Percentiles rank a stretch among this genome's conserved stretches.
These are phyloP conservation scores for Eucalyptus melliodora DNA, from an alignment of 345 rosid genomes.

Conservation along the genomic window DNA sequence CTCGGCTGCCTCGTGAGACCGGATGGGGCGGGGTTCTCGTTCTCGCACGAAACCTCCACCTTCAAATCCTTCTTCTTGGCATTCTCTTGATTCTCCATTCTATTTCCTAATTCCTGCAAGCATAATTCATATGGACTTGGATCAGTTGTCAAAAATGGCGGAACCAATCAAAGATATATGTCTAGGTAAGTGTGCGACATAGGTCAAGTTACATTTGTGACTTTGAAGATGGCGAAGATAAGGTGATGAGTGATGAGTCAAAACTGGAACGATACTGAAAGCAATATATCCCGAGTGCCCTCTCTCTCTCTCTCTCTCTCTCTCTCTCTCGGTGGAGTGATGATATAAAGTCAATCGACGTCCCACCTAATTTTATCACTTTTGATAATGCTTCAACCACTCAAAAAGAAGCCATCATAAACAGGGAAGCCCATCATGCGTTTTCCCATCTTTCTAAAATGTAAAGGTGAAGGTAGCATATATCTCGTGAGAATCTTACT, in stretches of 20 bases:
- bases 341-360: neutral
- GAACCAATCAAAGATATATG: neutral
- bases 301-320: neutral
- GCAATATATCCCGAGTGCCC: neutral
- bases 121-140: neutral
- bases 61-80: slow-evolving; percentile 12
- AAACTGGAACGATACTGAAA: neutral
- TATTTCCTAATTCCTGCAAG: slow-evolving; percentile 3
- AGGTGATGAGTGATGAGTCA: neutral
- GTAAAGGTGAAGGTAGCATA: neutral
- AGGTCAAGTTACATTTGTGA: neutral
- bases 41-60: slow-evolving; percentile 15
- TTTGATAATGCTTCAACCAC: neutral
- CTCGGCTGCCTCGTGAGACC: slow-evolving; percentile 42
- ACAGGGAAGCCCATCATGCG: neutral
- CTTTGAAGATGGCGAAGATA: neutral
- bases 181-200: neutral
- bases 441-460: neutral
- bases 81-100: neutral
- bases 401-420: neutral
- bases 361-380: neutral
- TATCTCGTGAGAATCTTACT: neutral
- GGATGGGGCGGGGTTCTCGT: neutral
- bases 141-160: neutral
- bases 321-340: neutral